phyloP scores from a whole-genome alignment of 176 grass and related monocot genomes.

The Thinopyrum elongatum region DNA sequence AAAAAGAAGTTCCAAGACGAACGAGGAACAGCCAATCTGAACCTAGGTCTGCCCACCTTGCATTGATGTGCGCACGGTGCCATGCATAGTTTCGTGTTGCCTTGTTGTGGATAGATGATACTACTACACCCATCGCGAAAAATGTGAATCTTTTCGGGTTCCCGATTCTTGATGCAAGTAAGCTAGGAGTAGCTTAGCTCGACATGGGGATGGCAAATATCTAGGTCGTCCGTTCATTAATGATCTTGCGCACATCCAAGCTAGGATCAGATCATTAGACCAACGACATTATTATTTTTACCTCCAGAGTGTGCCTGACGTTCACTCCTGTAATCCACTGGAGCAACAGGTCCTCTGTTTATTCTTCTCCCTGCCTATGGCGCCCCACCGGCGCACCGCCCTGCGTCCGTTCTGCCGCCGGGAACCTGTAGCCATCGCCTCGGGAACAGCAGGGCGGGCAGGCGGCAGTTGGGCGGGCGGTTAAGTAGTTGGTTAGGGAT shows the following conservation, averaged over 20 bases:
- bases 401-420: not conserved
- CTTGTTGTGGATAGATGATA: not conserved
- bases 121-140: not conserved
- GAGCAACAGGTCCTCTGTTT: no score
- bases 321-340: no score
- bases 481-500: not conserved
- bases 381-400: not conserved
- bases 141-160: not conserved
- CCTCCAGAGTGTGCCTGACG: not conserved
- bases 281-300: not conserved
- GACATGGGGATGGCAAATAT: conserved; percentile 9
- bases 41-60: not conserved
- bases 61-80: not conserved
- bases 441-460: not conserved
- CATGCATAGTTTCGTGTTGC: not conserved
- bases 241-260: not conserved
- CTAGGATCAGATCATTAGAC: not conserved
- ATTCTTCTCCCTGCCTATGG: not conserved
- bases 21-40: not conserved
- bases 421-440: conserved; percentile 19
- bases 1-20: not conserved
- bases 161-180: not conserved
- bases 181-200: not conserved
- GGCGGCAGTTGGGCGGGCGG: not conserved
- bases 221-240: conserved; percentile 22